Base-by-base conservation (phyloP, 768 basidiomycete genomes). In the Clavulina sp. region DNA sequence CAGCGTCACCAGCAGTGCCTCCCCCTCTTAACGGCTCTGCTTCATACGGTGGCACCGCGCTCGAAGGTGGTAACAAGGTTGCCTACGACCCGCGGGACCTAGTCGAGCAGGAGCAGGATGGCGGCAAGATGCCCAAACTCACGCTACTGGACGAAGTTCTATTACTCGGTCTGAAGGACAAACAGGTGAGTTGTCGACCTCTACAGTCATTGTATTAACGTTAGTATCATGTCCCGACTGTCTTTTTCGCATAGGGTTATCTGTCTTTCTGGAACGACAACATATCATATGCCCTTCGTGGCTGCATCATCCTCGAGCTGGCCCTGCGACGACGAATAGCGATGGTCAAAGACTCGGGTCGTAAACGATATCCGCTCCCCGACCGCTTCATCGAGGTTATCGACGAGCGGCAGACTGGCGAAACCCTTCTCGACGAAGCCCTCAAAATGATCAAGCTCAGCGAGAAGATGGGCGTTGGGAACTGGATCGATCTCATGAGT, bases 211-310 rank as follows among this genome's bases (percentile, higher is more conserved):
- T 26, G 33, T 36, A 21, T 4, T 23, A 1, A 40, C 9, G 34
- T 19, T 38, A 19, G 41, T 48, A 48, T 53, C 48, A 49, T 38
- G 44, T 48, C 24, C 33, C 48, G 48, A 26, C 44, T 21, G n/a
- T 26, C 41, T n/a, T 36, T 58, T 61, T 43, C 40, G 43, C 40
- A 41, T 58, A 81, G 77, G 92, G 92, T 32, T 95, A 97, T 65
- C 77, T 97, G 34, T 93, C 89, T 1, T 97, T 97, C 64, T 97
- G 93, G 93, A 97, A 97, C 68, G 93, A 99, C 72, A 97, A 96
- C 68, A 99, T 99, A 58, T 95, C 91, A 0, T 99, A 99, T 66
- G 92, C 93, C 13, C 75, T 99, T 2, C 79, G 95, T n/a, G 95
- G 95, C 3, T 96, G 93, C 65, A 96, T 99, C 60, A 76, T 99